Conservation (phyloP, 345 rosid genomes). For the Syzygium grande region DNA sequence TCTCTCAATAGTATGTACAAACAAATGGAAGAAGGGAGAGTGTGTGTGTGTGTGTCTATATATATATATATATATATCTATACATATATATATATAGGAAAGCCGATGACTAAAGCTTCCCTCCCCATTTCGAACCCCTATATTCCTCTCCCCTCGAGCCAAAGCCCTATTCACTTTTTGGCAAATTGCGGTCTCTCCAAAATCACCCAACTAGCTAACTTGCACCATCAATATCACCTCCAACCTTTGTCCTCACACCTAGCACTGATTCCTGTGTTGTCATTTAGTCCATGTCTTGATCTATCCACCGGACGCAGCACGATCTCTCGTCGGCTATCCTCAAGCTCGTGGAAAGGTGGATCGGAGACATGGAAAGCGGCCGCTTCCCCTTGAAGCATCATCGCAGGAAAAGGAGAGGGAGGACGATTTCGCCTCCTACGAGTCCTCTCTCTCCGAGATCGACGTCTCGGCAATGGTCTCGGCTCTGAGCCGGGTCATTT, state of each 20-base stretch:
- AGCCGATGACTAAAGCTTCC: neutral
- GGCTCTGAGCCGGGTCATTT: conserved; percentile 53
- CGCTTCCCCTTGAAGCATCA: conserved; percentile 20
- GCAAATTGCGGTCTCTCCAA: neutral
- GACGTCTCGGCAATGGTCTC: conserved; percentile 87
- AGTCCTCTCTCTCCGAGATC: conserved; percentile 45
- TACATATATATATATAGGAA: neutral
- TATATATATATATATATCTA: too few relatives aligned
- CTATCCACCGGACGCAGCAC: neutral
- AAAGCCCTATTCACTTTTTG: neutral
- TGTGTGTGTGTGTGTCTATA: neutral
- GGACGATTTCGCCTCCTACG: conserved; percentile 10
- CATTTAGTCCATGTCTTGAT: neutral
- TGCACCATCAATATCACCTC: neutral
- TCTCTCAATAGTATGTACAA: neutral
- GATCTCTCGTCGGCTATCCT: neutral
- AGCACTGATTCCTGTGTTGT: neutral
- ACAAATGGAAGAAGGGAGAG: neutral
- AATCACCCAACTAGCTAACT: neutral
- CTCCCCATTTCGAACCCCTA: neutral
- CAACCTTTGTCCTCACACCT: neutral
- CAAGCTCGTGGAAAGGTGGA: conserved; percentile 18
- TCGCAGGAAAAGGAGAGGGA: conserved; percentile 16
- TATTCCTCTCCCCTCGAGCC: neutral
- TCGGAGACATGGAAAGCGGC: conserved; percentile 21